Conservation (phyloP, 2,329 filamentous ascomycete species). For the Penicillium sp. region DNA sequence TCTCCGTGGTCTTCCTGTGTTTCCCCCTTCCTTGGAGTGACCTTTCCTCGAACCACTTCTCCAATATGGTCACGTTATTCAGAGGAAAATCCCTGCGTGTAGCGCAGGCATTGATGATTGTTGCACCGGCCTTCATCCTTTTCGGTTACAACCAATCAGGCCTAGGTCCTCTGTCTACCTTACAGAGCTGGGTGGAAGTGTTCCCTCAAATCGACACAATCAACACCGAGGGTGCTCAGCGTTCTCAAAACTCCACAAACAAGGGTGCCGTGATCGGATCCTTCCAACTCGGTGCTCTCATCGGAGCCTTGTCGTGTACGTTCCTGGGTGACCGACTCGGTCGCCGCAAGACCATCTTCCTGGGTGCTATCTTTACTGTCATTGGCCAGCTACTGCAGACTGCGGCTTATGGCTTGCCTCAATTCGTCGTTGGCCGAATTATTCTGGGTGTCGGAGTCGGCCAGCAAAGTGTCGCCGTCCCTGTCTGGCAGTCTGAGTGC, state of each 20-base stretch:
- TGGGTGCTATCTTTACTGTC: conserved; percentile 45
- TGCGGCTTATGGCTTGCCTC: conserved; percentile 45
- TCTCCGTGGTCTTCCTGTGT: background rate
- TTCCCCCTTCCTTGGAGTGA: background rate
- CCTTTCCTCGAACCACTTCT: background rate
- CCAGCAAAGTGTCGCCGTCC: conserved; percentile 49
- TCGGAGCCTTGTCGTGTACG: conserved; percentile 19
- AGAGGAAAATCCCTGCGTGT: conserved; percentile 19
- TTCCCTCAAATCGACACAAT: conserved; percentile 44
- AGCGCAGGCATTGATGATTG: conserved; percentile 36
- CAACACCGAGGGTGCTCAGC: conserved; percentile 23
- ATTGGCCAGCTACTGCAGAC: conserved; percentile 48
- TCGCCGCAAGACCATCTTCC: conserved; percentile 47
- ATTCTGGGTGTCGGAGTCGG: conserved; percentile 53
- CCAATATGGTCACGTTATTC: conserved; percentile 11
- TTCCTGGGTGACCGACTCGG: conserved; percentile 48
- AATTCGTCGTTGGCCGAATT: conserved; percentile 51
- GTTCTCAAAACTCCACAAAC: conserved; percentile 20
- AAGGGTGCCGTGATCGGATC: conserved; percentile 30
- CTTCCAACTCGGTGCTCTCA: conserved; percentile 18
- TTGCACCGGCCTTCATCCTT: conserved; percentile 23
- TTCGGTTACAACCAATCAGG: conserved; percentile 28
- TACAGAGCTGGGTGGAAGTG: conserved; percentile 20
- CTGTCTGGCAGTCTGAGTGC: conserved; percentile 52
- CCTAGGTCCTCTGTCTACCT: conserved; percentile 19